phyloP scores from a whole-genome alignment of 2,329 filamentous ascomycete genomes.

The Stemphylium beticola region DNA sequence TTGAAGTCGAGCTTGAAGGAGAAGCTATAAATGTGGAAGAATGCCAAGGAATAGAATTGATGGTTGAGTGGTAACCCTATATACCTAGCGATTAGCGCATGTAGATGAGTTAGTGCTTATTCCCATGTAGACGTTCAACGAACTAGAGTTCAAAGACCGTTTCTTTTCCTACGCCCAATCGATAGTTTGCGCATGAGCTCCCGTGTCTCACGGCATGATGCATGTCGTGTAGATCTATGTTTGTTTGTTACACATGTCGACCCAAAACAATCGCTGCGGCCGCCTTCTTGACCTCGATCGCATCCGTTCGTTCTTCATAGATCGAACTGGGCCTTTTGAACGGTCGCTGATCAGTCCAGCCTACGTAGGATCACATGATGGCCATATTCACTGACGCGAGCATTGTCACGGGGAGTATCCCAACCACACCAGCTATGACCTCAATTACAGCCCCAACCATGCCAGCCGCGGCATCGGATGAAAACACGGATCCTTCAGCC shows the following conservation, averaged over 20 bases:
- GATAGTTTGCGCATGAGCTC: slow-evolving; percentile 20
- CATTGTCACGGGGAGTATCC: neutral
- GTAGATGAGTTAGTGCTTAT: slow-evolving; percentile 2
- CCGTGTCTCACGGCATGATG: slow-evolving; percentile 31
- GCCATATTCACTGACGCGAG: slow-evolving; percentile 9
- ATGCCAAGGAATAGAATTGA: neutral
- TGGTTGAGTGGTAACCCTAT: slow-evolving; percentile 6
- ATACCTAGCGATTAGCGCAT: neutral
- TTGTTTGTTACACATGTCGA: slow-evolving; percentile 37
- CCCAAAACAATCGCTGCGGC: slow-evolving; percentile 20
- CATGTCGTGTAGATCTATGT: slow-evolving; percentile 17
- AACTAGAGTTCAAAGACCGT: neutral
- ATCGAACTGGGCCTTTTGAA: neutral
- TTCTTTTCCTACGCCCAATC: neutral
- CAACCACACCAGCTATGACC: slow-evolving; percentile 6
- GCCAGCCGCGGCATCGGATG: slow-evolving; percentile 6
- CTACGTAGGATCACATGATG: slow-evolving; percentile 15
- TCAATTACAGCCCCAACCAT: slow-evolving; percentile 3
- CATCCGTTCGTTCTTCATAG: neutral
- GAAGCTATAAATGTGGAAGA: slow-evolving; percentile 65
- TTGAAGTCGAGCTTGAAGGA: slow-evolving; percentile 80
- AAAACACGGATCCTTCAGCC: slow-evolving; percentile 13
- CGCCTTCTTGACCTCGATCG: slow-evolving; percentile 1
- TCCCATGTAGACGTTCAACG: neutral
- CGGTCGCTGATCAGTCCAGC: slow-evolving; percentile 1